Percentiles rank a stretch among this genome's conserved stretches.
phyloP scores from a whole-genome alignment of 2,329 filamentous ascomycete species.

The Ceratocystiopsis minuta region DNA sequence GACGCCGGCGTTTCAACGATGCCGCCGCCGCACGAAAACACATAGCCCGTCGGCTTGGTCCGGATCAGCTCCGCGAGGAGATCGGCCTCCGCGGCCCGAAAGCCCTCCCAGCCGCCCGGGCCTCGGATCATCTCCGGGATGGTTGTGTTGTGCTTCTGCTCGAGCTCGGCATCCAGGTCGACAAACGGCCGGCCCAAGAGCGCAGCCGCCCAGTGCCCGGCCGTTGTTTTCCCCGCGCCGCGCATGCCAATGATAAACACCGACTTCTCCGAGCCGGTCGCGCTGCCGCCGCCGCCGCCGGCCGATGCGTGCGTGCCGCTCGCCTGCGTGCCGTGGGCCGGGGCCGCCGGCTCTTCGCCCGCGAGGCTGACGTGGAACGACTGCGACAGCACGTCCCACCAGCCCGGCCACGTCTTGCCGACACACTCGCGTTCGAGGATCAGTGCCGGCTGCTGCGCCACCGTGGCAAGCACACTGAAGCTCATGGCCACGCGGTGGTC shows the following conservation, averaged over 20 bases:
- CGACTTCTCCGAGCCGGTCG: slow-evolving; percentile 32
- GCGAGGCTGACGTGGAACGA: slow-evolving; percentile 61
- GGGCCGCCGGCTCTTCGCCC: slow-evolving; percentile 42
- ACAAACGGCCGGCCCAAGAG: slow-evolving; percentile 60
- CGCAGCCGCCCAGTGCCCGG: slow-evolving; percentile 67
- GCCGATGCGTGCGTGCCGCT: slow-evolving; percentile 8
- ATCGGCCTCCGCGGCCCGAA: slow-evolving; percentile 60
- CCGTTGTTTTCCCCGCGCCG: slow-evolving; percentile 89
- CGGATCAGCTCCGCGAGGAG: slow-evolving; percentile 57
- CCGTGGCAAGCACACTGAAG: slow-evolving; percentile 72
- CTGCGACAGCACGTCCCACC: slow-evolving; percentile 81
- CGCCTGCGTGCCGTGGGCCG: slow-evolving; percentile 8
- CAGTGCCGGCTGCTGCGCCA: slow-evolving; percentile 51
- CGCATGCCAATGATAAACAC: slow-evolving; percentile 96
- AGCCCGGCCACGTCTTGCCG: slow-evolving; percentile 96
- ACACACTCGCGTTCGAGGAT: slow-evolving; percentile 84
- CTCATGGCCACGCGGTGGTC: slow-evolving; percentile 98
- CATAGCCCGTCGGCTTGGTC: slow-evolving; percentile 54
- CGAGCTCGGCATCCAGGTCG: slow-evolving; percentile 78
- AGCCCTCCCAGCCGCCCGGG: slow-evolving; percentile 65
- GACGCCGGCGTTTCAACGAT: slow-evolving; percentile 75
- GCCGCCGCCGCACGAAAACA: slow-evolving; percentile 89
- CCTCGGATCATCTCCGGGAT: slow-evolving; percentile 74
- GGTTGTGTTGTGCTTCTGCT: slow-evolving; percentile 50
- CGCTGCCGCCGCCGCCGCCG: slow-evolving; percentile 7